Conservation (phyloP, 257 asterid genomes). For the Solanum appendiculatum region DNA sequence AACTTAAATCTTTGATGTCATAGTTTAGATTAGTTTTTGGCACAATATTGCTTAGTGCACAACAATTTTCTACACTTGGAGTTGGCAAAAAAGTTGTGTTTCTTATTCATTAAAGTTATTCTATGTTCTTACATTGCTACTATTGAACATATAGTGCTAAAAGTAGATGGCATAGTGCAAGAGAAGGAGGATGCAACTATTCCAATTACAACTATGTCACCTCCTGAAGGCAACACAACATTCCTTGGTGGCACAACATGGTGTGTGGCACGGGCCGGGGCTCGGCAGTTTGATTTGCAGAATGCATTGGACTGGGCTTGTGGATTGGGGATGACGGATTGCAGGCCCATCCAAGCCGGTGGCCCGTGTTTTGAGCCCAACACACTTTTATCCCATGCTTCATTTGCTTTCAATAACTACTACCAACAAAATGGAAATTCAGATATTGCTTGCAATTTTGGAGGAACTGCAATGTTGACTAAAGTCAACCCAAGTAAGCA, state of each 20-base stretch:
- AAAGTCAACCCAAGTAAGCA: constrained; percentile 53
- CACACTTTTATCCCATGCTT: constrained; percentile 55
- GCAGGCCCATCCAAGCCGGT: constrained; percentile 44
- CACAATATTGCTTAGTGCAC: not conserved
- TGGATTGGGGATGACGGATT: constrained; percentile 50
- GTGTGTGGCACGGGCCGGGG: constrained; percentile 71
- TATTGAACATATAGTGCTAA: not conserved
- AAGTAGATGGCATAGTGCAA: constrained; percentile 20
- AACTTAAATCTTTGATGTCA: not conserved
- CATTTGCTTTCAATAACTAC: constrained; percentile 68
- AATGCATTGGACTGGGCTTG: constrained; percentile 85
- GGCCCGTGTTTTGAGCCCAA: constrained; percentile 81
- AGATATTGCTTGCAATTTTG: constrained; percentile 76
- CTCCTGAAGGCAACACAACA: constrained; percentile 79
- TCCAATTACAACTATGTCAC: constrained; percentile 21
- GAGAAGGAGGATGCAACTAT: constrained; percentile 35
- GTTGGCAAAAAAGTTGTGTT: not conserved
- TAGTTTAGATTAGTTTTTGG: not conserved
- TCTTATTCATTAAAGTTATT: not conserved
- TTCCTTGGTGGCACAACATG: constrained; percentile 52
- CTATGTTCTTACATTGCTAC: not conserved
- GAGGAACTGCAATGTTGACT: constrained; percentile 61
- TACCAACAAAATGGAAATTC: constrained; percentile 76
- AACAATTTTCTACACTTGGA: not conserved
- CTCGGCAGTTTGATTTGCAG: constrained; percentile 38